Base-by-base conservation (phyloP, 495 filamentous ascomycete species). In the Talaromyces adpressus region DNA sequence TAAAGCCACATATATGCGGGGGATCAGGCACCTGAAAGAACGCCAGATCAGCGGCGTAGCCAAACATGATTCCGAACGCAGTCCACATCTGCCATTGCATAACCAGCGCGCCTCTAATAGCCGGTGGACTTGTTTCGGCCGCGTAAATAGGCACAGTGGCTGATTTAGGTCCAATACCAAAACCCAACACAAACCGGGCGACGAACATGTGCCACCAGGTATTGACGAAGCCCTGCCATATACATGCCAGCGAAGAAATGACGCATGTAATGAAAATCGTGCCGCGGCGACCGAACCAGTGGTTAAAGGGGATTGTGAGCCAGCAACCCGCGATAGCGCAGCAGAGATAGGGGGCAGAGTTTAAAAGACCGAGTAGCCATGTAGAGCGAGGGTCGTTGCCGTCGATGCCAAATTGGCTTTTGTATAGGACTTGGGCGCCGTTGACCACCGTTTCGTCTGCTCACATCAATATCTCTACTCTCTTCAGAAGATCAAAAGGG, bases 21-120 rank as follows among this genome's bases (percentile, higher is more conserved):
- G 68, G 65, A 69, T 86, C 77, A 5, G 77, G 70, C 8, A 91
- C 85, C 30, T 83, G 68, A 67, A 84, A 89, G 71, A 95, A 91
- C 20, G 84, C 88, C 20, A 95, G 73, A 70, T 89, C 89, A 14
- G 86, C 83, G 2, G 83, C 82, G 68, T 89, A 91, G 14, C 90
- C 91, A 16, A 92, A 62, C 83, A 92, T 88, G 69, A 92, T 91
- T 2, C 90, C 91, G 64, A 92, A 92, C 2, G 91, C 91, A 1
- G 89, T 92, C 87, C 87, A 92, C 84, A 91, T 87, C 72, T 93
- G 91, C 91, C 91, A 93, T 70, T 89, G 85, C 86, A 89, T 89
- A 6, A 89, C 86, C 41, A 90, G 67, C 14, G 90, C 91, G 32
- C 91, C 91, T 45, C 91, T 84, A 54, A 93, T 89, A 25, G 77